These are phyloP conservation scores for Calocybe cyanea DNA, from an alignment of 768 basidiomycete species.

Conservation along the genomic window DNA sequence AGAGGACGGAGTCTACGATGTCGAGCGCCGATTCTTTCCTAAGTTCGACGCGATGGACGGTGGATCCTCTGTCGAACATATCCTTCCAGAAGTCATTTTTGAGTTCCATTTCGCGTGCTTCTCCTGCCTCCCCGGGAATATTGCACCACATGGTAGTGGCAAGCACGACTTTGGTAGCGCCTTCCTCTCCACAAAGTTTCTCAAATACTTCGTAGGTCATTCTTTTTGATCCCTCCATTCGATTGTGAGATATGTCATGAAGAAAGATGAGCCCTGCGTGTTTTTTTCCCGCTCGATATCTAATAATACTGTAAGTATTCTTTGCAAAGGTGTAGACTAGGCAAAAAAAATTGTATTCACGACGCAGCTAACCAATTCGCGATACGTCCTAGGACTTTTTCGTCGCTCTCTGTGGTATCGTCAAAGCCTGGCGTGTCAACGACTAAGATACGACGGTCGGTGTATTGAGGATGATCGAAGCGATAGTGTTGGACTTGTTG, in stretches of 20 bases:
- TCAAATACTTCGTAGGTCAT: slow-evolving; percentile 42
- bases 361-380: slow-evolving; percentile 9
- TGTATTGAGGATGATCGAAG: not conserved
- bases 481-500: not conserved
- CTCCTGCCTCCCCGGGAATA: slow-evolving; percentile 28
- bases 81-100: slow-evolving; percentile 34
- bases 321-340: no score
- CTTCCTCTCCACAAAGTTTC: slow-evolving; percentile 37
- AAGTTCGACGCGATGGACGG: slow-evolving; percentile 28
- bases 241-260: slow-evolving; percentile 34
- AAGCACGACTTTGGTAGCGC: slow-evolving; percentile 38
- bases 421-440: slow-evolving; percentile 11
- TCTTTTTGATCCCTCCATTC: slow-evolving; percentile 31
- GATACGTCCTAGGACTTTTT: slow-evolving; percentile 12
- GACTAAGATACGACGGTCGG: slow-evolving; percentile 7
- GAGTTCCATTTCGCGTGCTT: slow-evolving; percentile 32
- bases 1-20: slow-evolving; percentile 26
- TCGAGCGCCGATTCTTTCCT: slow-evolving; percentile 25
- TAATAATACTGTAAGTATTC: slow-evolving; percentile 5
- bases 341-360: slow-evolving; percentile 6
- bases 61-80: slow-evolving; percentile 34
- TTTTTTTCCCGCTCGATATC: slow-evolving; percentile 17
- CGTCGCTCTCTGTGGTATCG: slow-evolving; percentile 10
- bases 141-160: slow-evolving; percentile 43
- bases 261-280: slow-evolving; percentile 39